phyloP scores from a whole-genome alignment of 495 filamentous ascomycete species.

The Parmelia sp. region DNA sequence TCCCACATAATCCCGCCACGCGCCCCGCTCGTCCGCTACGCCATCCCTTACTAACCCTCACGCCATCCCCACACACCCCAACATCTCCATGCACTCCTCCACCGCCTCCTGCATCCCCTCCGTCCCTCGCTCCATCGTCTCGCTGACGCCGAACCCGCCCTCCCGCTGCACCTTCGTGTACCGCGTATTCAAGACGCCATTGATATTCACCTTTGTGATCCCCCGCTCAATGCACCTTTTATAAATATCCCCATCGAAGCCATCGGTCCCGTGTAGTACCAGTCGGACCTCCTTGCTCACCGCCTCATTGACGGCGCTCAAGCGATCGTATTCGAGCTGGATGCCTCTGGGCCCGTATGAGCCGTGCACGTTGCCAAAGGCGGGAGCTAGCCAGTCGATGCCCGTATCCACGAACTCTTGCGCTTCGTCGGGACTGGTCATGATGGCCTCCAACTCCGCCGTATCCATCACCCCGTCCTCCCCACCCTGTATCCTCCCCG shows the following conservation, averaged over 20 bases:
- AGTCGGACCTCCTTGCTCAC: conserved; percentile 57
- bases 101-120: conserved; percentile 67
- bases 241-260: conserved; percentile 64
- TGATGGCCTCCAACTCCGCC: conserved; percentile 60
- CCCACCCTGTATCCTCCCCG: conserved; percentile 74
- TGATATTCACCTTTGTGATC: conserved; percentile 75
- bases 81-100: conserved; percentile 66
- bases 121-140: conserved; percentile 66
- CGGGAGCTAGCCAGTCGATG: conserved; percentile 76
- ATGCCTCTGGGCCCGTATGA: conserved; percentile 71
- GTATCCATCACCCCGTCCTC: conserved; percentile 80
- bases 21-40: too few relatives aligned
- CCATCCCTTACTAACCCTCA: too few relatives aligned
- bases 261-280: conserved; percentile 74
- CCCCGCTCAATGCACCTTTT: conserved; percentile 61
- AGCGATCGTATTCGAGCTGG: conserved; percentile 63
- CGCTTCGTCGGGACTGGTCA: conserved; percentile 75
- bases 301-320: conserved; percentile 54
- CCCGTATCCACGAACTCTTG: conserved; percentile 70
- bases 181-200: conserved; percentile 71
- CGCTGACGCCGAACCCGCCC: conserved; percentile 60
- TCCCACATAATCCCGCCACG: background rate
- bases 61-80: conserved; percentile 61
- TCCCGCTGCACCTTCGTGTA: conserved; percentile 60
- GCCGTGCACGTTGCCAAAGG: conserved; percentile 83